Base-by-base conservation (phyloP, 2,329 filamentous ascomycete genomes). In the Ceratocystis papillata region DNA sequence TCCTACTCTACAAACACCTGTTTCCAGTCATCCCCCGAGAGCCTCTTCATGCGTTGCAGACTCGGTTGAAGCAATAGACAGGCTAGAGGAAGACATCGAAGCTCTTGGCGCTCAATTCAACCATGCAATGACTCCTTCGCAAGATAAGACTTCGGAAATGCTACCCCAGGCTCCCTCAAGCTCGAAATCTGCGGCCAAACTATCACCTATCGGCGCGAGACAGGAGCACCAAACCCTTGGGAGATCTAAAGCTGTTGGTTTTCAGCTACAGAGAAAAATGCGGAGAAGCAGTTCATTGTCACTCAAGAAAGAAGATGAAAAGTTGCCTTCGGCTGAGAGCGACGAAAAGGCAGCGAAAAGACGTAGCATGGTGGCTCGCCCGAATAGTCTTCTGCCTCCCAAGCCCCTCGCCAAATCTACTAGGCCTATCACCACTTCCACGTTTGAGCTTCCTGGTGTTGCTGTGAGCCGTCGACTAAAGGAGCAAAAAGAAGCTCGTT, bases 361-460 rank as follows among this genome's bases (percentile, higher is more conserved):
- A 69, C 66, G 50, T 70, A 72, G 63, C 60, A 71, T 63, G 33
- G 71, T 72, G 22, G 70, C 70, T 17, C 76, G 76, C 44, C 76
- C 77, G 22, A 70, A 77, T 28, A 77, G 76, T 68, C 76, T 80
- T 22, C 73, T 78, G 5, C 76, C 77, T 5, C 77, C 78, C 2
- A 83, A 79, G 69, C 74, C 77, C 22, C 72, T 76, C 5, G 72
- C 74, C 25, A 86, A 79, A 71, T 83, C 83, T 7, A 77, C 75
- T 46, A 87, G 83, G 71, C 75, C 78, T 17, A 76, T 76, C 2
- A 87, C 83, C 0, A 73, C 79, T 7, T 73, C 84, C 1, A 79
- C 77, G 0, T 87, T 86, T 71, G 83, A 86, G 73, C 78, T 87
- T 12, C 83, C 84, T 0, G 84, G 85, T 8, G 84, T 87, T 57